phyloP scores from a whole-genome alignment of 352 stramenopile genomes.

The Pythium apleroticum region DNA sequence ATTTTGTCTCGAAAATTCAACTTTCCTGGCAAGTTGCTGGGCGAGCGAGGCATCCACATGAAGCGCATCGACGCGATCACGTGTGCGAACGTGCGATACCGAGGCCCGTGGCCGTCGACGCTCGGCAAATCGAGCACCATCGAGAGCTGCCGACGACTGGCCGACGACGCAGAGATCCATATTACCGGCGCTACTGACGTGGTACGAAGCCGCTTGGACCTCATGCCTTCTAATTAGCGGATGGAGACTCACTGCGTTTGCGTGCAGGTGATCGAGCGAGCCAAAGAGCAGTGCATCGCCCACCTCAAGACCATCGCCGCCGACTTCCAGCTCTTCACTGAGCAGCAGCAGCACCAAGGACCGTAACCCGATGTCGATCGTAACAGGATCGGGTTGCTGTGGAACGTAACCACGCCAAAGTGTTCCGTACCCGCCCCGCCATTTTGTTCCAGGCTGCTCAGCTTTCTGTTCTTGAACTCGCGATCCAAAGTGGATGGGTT shows the following conservation, averaged over 20 bases:
- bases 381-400: not conserved
- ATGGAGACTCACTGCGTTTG: not conserved
- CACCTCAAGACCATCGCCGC: slow-evolving; percentile 15
- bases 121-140: slow-evolving; percentile 28
- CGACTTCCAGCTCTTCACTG: slow-evolving; percentile 9
- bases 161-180: slow-evolving; percentile 20
- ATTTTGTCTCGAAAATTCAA: slow-evolving; percentile 53
- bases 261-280: slow-evolving; percentile 21
- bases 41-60: slow-evolving; percentile 60
- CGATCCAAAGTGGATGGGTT: slow-evolving; percentile 12
- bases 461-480: not conserved
- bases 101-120: slow-evolving; percentile 35
- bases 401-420: not conserved
- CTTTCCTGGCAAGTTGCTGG: slow-evolving; percentile 60
- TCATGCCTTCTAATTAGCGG: not conserved
- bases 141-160: slow-evolving; percentile 3
- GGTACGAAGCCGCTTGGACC: slow-evolving; percentile 7
- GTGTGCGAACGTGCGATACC: slow-evolving; percentile 25
- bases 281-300: slow-evolving; percentile 21
- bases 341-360: slow-evolving; percentile 1
- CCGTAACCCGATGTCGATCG: not conserved
- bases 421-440: not conserved
- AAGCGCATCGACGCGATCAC: slow-evolving; percentile 59
- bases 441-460: not conserved
- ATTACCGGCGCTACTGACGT: slow-evolving; percentile 23